phyloP scores from a whole-genome alignment of 1,284 basidiomycete genomes.

The Pseudozyma pruni region DNA sequence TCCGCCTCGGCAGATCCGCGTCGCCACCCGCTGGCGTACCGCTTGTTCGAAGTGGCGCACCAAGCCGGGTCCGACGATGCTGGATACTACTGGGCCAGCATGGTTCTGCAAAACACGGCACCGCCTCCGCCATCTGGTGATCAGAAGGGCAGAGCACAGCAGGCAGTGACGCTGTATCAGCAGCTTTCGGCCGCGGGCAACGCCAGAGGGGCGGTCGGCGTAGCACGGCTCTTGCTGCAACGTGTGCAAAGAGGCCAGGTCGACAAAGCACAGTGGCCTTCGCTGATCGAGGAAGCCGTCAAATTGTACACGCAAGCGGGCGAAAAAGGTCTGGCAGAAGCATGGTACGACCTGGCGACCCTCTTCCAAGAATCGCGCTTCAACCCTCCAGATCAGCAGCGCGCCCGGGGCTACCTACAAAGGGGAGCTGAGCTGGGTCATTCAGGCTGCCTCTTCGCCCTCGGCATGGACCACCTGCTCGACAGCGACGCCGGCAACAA shows the following conservation, averaged over 20 bases:
- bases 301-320: conserved; percentile 54
- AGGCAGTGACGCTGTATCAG: conserved; percentile 46
- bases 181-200: conserved; percentile 51
- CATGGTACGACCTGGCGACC: conserved; percentile 57
- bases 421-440: conserved; percentile 50
- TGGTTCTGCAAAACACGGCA: conserved; percentile 53
- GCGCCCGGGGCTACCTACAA: conserved; percentile 30
- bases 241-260: conserved; percentile 28
- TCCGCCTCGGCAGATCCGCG: conserved; percentile 37
- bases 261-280: conserved; percentile 26
- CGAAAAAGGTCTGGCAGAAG: conserved; percentile 52
- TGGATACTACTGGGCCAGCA: conserved; percentile 58
- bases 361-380: conserved; percentile 42
- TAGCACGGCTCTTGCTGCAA: conserved; percentile 50
- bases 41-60: conserved; percentile 42
- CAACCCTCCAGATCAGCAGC: conserved; percentile 34
- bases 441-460: conserved; percentile 34
- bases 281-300: conserved; percentile 30
- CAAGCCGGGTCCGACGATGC: conserved; percentile 50
- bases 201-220: conserved; percentile 46
- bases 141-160: conserved; percentile 21
- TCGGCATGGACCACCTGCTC: conserved; percentile 29
- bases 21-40: conserved; percentile 42
- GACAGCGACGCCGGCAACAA: conserved; percentile 19
- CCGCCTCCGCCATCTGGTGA: conserved; percentile 29